phyloP scores from a whole-genome alignment of 495 filamentous ascomycete species.

The Tuber borchii region DNA sequence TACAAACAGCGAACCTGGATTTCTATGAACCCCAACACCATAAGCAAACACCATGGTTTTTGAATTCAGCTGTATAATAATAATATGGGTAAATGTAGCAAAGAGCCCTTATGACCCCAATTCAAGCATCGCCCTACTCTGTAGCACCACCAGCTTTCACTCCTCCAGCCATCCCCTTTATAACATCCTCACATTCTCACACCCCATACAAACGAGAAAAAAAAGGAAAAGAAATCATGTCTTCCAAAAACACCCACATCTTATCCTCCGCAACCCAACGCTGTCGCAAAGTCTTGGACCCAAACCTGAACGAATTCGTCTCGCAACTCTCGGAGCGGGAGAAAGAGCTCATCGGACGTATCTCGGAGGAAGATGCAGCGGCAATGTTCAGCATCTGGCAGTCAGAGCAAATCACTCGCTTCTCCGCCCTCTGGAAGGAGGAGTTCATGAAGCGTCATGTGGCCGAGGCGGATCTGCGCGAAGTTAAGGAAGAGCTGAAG shows the following conservation, averaged over 20 bases:
- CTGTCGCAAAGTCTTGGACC: slow-evolving; percentile 10
- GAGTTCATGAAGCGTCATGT: slow-evolving; percentile 18
- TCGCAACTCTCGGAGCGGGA: slow-evolving; percentile 6
- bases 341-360: slow-evolving; percentile 4
- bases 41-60: background rate
- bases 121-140: background rate
- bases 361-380: slow-evolving; percentile 1
- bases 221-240: background rate
- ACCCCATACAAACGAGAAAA: background rate
- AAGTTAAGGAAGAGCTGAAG: slow-evolving; percentile 6
- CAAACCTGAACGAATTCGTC: slow-evolving; percentile 13
- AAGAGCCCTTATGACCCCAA: background rate
- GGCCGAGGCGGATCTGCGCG: slow-evolving; percentile 15
- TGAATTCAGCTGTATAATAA: background rate
- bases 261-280: background rate
- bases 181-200: background rate
- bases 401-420: slow-evolving; percentile 6
- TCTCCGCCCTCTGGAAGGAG: slow-evolving; percentile 13
- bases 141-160: background rate
- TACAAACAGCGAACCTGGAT: background rate
- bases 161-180: background rate
- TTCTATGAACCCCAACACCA: slow-evolving; percentile 4
- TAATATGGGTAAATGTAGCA: background rate
- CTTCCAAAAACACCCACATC: background rate
- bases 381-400: slow-evolving; percentile 18